phyloP scores from a whole-genome alignment of 2,329 filamentous ascomycete genomes.

The Camptophora hylomeconis region DNA sequence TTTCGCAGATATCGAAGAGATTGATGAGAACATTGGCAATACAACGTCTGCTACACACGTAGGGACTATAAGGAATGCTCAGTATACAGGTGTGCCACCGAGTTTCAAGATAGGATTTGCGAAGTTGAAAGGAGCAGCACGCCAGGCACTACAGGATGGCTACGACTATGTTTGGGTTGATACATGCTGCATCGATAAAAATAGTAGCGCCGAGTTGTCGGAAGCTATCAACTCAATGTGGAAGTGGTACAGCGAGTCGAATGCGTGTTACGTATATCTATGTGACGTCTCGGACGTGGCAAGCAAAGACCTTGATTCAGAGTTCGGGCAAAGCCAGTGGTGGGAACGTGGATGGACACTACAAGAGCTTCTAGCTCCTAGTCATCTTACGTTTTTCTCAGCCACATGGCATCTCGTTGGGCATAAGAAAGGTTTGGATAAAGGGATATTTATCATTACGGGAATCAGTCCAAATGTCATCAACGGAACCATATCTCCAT shows the following conservation, averaged over 20 bases:
- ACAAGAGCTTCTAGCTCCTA: slow-evolving; percentile 2
- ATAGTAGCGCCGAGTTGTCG: slow-evolving; percentile 15
- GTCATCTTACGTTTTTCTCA: neutral
- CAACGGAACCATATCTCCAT: slow-evolving; percentile 18
- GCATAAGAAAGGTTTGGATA: slow-evolving; percentile 8
- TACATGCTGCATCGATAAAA: slow-evolving; percentile 18
- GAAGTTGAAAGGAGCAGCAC: slow-evolving; percentile 1
- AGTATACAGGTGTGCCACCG: too few species aligned
- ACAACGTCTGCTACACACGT: too few species aligned
- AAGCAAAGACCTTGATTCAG: neutral
- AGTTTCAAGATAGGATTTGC: slow-evolving; percentile 3
- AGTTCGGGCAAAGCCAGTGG: slow-evolving; percentile 14
- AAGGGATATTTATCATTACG: slow-evolving; percentile 1
- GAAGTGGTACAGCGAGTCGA: slow-evolving; percentile 16
- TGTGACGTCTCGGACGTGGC: slow-evolving; percentile 3
- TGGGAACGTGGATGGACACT: slow-evolving; percentile 5
- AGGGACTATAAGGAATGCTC: too few species aligned
- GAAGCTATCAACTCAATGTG: slow-evolving; percentile 9
- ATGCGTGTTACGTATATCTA: slow-evolving; percentile 6
- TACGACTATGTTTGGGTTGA: slow-evolving; percentile 13
- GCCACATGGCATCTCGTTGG: neutral
- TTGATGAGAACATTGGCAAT: neutral
- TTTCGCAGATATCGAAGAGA: too few species aligned
- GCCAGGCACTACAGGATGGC: slow-evolving; percentile 1
- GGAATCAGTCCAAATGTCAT: neutral